Base-by-base conservation (phyloP, 129 eudicot genomes). In the Escallonia herrerae region DNA sequence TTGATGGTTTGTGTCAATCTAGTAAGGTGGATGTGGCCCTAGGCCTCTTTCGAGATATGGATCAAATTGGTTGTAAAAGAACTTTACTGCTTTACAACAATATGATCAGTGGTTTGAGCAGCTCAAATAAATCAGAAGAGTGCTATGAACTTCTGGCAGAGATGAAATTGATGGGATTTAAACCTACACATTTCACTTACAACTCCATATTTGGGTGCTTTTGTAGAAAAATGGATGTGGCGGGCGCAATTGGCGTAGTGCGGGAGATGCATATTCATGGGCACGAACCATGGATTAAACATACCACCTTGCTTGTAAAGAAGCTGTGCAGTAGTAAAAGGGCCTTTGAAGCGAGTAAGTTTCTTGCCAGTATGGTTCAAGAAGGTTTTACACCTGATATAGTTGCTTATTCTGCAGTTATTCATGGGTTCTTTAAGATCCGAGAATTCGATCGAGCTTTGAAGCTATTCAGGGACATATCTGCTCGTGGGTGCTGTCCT, bases 221-320 rank as follows among this genome's bases (percentile, higher is more conserved):
- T 55, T 87, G 98, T 70, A 86, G 82, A 63, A 60, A 66, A 69
- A 81, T 58, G 71, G 96, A 91, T 73, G 85, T 81, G 64, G 71
- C 6, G 14, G 83, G 86, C 64, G 95, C 95, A 40, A 58, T 80
- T 59, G 61, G 64, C 67, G 68, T 85, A 69, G 40, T 91, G 61
- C 87, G 57, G 69, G 85, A 87, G 71, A 81, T 91, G 89, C 86
- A 75, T 68, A 46, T 73, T 66, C 67, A 78, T 63, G 91, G 96
- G 70, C 91, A 91, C 64, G 83, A 83, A 33, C 96, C 98, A 4
- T 91, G 98, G 98, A 88, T 85, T 67, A 91, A 91, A 65, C 68
- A 87, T 71, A 80, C 80, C 72, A 91, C 98, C 1, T 58, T 83
- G 62, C 95, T 91, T 44, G 84, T 85, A 33, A 85, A 77, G 65